Evolutionary conservation across 2,329 filamentous ascomycete genomes (phyloP).

Genomic region (Cladophialophora bantiana): DNA sequence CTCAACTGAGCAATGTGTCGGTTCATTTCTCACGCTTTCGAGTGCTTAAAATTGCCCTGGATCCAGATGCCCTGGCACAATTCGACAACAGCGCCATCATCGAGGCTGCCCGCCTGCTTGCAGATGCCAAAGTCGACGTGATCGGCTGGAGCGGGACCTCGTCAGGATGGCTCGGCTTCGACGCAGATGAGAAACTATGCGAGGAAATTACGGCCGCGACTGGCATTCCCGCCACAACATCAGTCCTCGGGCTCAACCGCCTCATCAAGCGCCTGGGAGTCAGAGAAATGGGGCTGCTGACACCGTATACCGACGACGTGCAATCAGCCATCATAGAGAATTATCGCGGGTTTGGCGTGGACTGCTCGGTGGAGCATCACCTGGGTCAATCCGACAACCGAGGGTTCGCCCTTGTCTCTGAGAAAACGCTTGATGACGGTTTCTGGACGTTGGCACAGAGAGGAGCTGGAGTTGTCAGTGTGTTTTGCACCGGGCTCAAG

Average conservation of each 20-base stretch:
- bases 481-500: constrained; percentile 54
- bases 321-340: constrained; percentile 48
- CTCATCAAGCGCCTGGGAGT: constrained; percentile 42
- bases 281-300: constrained; percentile 49
- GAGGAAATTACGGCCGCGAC: constrained; percentile 46
- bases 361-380: constrained; percentile 46
- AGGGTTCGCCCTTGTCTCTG: constrained; percentile 47
- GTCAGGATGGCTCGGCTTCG: constrained; percentile 51
- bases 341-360: constrained; percentile 46
- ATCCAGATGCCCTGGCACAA: constrained; percentile 44
- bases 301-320: constrained; percentile 53
- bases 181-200: constrained; percentile 51
- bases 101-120: constrained; percentile 46
- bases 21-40: constrained; percentile 55
- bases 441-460: constrained; percentile 42
- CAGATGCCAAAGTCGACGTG: constrained; percentile 49
- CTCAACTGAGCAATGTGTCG: constrained; percentile 44
- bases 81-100: constrained; percentile 45
- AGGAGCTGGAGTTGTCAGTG: constrained; percentile 46
- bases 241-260: constrained; percentile 50
- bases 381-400: constrained; percentile 48
- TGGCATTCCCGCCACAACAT: constrained; percentile 51
- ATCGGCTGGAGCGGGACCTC: constrained; percentile 52
- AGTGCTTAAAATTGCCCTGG: constrained; percentile 50
- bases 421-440: constrained; percentile 37